A percentile compares a stretch with the other conserved stretches of the same genome.
Conservation (phyloP, 768 basidiomycete genomes). For the Suillus subalutaceus region DNA sequence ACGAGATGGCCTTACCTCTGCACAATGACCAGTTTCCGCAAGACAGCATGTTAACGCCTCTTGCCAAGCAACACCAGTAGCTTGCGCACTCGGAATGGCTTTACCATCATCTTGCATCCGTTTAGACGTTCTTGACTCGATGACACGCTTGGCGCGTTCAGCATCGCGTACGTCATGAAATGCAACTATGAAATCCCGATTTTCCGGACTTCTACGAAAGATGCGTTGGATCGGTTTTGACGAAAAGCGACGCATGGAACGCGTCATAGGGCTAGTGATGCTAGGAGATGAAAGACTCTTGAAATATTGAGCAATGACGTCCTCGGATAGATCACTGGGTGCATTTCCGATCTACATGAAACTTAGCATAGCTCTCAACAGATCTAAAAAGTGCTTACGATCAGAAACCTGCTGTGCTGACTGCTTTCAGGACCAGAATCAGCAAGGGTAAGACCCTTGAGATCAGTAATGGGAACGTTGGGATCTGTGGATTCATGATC, state of each 20-base stretch:
- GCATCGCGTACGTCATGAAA: constrained; percentile 66
- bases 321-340: constrained; percentile 34
- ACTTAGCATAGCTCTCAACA: constrained; percentile 15
- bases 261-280: constrained; percentile 11
- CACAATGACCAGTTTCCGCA: constrained; percentile 47
- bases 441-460: constrained; percentile 25
- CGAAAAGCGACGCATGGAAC: constrained; percentile 6
- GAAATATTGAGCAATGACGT: constrained; percentile 34
- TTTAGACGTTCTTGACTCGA: constrained; percentile 31
- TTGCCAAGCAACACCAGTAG: constrained; percentile 19
- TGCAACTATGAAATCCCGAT: constrained; percentile 57
- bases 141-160: constrained; percentile 45
- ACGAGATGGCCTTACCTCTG: constrained; percentile 38
- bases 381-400: constrained; percentile 21
- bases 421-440: constrained; percentile 22
- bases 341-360: constrained; percentile 43
- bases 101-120: constrained; percentile 10
- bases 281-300: constrained; percentile 25
- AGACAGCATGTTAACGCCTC: constrained; percentile 45
- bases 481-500: constrained; percentile 36
- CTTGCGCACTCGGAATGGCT: constrained; percentile 13
- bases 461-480: constrained; percentile 21
- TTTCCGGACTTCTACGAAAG: constrained; percentile 51
- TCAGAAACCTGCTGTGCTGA: constrained; percentile 35
- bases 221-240: constrained; percentile 54